A percentile compares a stretch with the other conserved stretches of the same genome.
These are phyloP conservation scores for Talaromyces sp. DNA, from an alignment of 2,329 filamentous ascomycete genomes.

Conservation along the genomic window DNA sequence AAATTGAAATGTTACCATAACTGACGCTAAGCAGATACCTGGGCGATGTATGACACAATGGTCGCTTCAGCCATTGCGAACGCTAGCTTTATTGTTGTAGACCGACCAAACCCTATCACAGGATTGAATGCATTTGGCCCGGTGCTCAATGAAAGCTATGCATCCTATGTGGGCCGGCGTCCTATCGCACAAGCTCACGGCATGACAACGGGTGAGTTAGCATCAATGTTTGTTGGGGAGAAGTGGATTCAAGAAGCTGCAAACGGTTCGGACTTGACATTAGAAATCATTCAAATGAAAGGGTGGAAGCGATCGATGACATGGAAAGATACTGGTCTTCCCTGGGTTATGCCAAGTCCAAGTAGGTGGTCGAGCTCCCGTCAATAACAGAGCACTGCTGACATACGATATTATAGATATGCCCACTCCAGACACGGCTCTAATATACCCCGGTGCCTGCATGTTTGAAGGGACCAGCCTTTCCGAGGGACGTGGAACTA, in stretches of 20 bases:
- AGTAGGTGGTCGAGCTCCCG: background rate
- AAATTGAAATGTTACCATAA: background rate
- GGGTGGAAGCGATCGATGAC: constrained; percentile 18
- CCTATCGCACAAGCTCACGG: constrained; percentile 18
- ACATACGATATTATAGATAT: constrained; percentile 7
- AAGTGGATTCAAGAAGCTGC: constrained; percentile 13
- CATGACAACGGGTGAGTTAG: constrained; percentile 15
- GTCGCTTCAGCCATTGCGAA: constrained; percentile 12
- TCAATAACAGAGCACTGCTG: background rate
- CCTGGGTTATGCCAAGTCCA: constrained; percentile 19
- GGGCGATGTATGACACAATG: constrained; percentile 20
- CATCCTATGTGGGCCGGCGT: constrained; percentile 17
- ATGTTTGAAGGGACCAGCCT: constrained; percentile 19
- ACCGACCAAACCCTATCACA: constrained; percentile 17
- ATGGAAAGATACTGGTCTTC: constrained; percentile 17
- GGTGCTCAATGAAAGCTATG: constrained; percentile 17
- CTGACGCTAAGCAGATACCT: constrained; percentile 4
- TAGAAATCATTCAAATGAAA: constrained; percentile 15
- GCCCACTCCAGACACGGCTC: constrained; percentile 15
- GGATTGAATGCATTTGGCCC: constrained; percentile 17
- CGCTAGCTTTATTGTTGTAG: constrained; percentile 11
- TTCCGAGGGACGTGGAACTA: constrained; percentile 18
- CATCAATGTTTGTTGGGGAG: constrained; percentile 17
- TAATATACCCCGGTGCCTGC: constrained; percentile 17
- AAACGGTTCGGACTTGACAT: constrained; percentile 1